A percentile compares a stretch with the other conserved stretches of the same genome.
Conservation (phyloP, 495 filamentous ascomycete species). For the Cenococcum geophilum region DNA sequence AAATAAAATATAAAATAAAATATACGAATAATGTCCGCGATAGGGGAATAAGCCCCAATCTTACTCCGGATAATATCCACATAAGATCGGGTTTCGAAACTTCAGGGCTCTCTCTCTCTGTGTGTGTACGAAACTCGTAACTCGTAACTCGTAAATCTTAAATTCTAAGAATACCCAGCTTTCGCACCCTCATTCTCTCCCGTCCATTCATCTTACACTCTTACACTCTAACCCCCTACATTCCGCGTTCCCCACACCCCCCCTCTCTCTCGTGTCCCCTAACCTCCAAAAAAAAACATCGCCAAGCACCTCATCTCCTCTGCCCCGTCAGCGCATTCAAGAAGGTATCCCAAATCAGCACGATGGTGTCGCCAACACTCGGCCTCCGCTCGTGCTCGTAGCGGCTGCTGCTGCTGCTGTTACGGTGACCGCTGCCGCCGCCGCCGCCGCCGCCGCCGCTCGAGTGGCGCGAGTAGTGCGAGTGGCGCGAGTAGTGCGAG, state of each 20-base stretch:
- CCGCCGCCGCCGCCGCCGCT: not conserved
- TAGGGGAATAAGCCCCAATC: too few species aligned
- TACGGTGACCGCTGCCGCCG: not conserved
- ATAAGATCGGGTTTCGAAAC: too few species aligned
- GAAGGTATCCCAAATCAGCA: constrained; percentile 18
- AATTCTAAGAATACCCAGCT: too few species aligned
- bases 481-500: constrained; percentile 19
- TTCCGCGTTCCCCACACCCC: not conserved
- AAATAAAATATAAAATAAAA: too few species aligned
- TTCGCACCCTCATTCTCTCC: too few species aligned
- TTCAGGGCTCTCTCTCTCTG: not conserved
- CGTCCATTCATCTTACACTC: too few species aligned
- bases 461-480: constrained; percentile 7
- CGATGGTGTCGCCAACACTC: constrained; percentile 21
- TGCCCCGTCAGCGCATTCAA: constrained; percentile 8
- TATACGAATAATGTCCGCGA: too few species aligned
- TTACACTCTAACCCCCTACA: too few species aligned
- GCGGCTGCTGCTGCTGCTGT: not conserved
- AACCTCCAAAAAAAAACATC: too few species aligned
- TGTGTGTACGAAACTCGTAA: too few species aligned
- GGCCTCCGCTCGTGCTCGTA: constrained; percentile 14
- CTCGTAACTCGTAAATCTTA: too few species aligned
- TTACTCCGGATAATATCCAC: too few species aligned
- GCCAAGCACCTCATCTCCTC: not conserved
- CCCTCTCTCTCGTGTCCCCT: not conserved